Conservation (phyloP, 345 rosid species). For the Crucihimalaya himalaica region DNA sequence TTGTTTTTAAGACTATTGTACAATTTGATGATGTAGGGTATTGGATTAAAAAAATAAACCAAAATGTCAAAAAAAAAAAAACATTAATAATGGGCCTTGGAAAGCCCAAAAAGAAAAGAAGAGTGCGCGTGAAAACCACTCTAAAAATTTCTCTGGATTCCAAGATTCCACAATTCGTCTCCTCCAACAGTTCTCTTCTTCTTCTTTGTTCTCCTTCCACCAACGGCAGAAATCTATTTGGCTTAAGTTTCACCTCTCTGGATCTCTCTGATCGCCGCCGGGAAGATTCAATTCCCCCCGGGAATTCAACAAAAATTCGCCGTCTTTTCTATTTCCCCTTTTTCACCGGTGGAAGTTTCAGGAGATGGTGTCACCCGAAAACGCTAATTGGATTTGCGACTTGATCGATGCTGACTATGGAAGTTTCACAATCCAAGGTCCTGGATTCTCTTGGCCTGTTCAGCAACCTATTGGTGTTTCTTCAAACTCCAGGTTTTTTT, state of each 20-base stretch:
- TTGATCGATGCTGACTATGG: slow-evolving; percentile 76
- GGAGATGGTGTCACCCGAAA: slow-evolving; percentile 78
- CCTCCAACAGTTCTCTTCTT: slow-evolving; percentile 35
- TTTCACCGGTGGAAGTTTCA: slow-evolving; percentile 27
- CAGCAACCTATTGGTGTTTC: slow-evolving; percentile 55
- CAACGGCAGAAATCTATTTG: slow-evolving; percentile 21
- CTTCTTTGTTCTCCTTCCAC: background rate
- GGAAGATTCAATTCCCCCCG: slow-evolving; percentile 2
- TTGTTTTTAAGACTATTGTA: too few species aligned
- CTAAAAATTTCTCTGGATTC: slow-evolving; percentile 24
- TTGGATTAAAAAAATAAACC: background rate
- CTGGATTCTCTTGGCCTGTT: slow-evolving; percentile 75
- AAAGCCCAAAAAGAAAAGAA: slow-evolving; percentile 19
- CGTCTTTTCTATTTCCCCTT: background rate
- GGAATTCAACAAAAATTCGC: background rate
- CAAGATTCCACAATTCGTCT: slow-evolving; percentile 35
- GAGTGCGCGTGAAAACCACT: slow-evolving; percentile 30
- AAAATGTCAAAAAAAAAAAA: background rate
- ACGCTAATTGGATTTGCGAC: slow-evolving; percentile 65
- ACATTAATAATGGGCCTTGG: background rate
- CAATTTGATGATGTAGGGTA: slow-evolving; percentile 7
- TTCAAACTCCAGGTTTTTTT: slow-evolving; percentile 61
- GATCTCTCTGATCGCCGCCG: slow-evolving; percentile 32
- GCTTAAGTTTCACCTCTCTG: background rate
- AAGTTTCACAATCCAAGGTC: slow-evolving; percentile 54